Evolutionary conservation across 176 grass and related monocot genomes (phyloP), one percentile per base, ranked within the genome.

Genomic region (Musa schizocarpa): DNA sequence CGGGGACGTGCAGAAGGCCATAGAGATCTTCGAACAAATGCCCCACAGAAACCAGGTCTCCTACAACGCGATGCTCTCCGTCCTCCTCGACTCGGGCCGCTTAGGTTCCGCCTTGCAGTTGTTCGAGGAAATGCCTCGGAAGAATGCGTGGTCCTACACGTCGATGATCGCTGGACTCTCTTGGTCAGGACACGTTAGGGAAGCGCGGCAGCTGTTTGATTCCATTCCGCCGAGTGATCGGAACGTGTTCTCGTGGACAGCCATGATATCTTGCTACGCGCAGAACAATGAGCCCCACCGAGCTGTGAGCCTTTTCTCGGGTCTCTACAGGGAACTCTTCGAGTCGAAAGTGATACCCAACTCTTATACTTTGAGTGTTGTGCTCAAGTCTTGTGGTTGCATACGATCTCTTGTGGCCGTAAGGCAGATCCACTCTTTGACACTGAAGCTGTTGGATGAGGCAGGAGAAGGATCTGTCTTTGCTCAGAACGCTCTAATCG

Each of bases 21-120:
- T 84, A 50, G 43, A 80, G 16, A 43, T 86, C 81, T 92, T 92
- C 81, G 86, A 88, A 24, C 57, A 56, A 88, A 92, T 92, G 73
- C 86, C 86, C 53, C 34, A 53, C 23, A 88, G 83, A 79, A 92
- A 77, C 68, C 81, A 88, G 68, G 83, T 92, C 63, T 51, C 79
- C 13, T 89, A 82, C 81, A 92, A 92, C 52, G 76, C 79, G 0
- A 82, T 74, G 21, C 86, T 92, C 24, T 74, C 61, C 0, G 83
- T 76, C 14, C 83, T 92, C 27, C 51, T 89, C 24, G 24, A 82
- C 64, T 64, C 76, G 1, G 76, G 86, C 51, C 73, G 64, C 14
- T 71, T 75, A 3, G 81, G 75, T 2, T 13, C 71, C 75, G 86
- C 83, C 71, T 57, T 74, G 11, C 17, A 76, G 19, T 81, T 88